Base-by-base conservation (phyloP, 306 rosid species). In the Clitoria ternatea region DNA sequence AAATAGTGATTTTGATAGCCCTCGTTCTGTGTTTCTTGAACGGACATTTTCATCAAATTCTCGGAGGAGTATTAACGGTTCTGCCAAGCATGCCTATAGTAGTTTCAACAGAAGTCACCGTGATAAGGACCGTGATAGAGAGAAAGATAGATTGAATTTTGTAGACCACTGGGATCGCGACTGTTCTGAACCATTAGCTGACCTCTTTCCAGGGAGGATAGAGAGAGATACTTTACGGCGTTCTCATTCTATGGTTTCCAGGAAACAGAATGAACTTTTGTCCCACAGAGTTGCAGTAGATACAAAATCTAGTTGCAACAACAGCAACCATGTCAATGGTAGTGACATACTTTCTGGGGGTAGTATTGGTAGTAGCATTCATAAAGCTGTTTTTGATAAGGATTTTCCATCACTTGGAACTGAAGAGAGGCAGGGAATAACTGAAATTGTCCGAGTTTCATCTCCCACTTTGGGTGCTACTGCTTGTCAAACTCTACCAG, bases 361-460 rank as follows among this genome's bases (percentile, higher is more conserved):
- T 62, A 66, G 82, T 62, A 69, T 85, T 11, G 80, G 89, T 54
- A 72, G 81, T 77, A 83, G 85, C 72, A 75, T 77, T 78, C 96
- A 82, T 61, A 91, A 95, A 79, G 80, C 88, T 66, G 97, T 83
- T 61, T 95, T 95, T 77, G 96, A 95, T 62, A 91, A 91, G 80
- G 99, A 91, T 80, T 95, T 95, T 64, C 99, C 99, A 29, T 91
- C 97, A 6, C 97, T 95, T 32, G 96, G 99, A 44, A 59, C 88
- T 69, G 99, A 95, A 65, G 99, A 94, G 71, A 89, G 77, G 78
- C 97, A 77, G 55, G 89, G 88, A 69, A 75, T 49, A 7, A 52
- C 90, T 66, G 99, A 95, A 73, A 79, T 87, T 33, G 90, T 85
- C 35, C 83, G 99, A 81, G 96, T 95, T 57, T 74, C 87, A 33